These are phyloP conservation scores for Spergularia marina DNA, from an alignment of 148 eudicot species.

Conservation along the genomic window DNA sequence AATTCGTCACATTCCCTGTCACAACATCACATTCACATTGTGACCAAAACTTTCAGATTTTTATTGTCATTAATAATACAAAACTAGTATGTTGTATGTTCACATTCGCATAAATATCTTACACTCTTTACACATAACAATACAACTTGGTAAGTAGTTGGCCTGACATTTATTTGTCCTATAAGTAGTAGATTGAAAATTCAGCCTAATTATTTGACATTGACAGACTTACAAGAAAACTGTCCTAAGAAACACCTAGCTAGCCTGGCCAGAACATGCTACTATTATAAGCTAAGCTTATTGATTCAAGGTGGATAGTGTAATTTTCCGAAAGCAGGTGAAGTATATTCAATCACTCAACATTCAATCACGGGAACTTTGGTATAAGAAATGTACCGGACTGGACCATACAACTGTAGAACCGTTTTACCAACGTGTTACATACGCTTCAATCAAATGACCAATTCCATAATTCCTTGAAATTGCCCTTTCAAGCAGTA, in stretches of 20 bases:
- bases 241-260: neutral
- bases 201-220: neutral
- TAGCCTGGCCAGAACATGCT: neutral
- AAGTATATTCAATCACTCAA: too few relatives aligned
- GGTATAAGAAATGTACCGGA: too few relatives aligned
- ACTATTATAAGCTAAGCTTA: too few relatives aligned
- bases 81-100: neutral
- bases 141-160: slow-evolving; percentile 18
- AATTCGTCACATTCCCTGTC: slow-evolving; percentile 48
- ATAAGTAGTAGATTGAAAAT: neutral
- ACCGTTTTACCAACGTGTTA: too few relatives aligned
- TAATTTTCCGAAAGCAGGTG: too few relatives aligned
- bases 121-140: neutral
- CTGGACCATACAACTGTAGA: too few relatives aligned
- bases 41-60: neutral
- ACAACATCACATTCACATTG: slow-evolving; percentile 14
- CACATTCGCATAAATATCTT: slow-evolving; percentile 18
- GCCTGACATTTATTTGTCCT: slow-evolving; percentile 18
- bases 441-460: too few relatives aligned
- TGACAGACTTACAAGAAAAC: neutral
- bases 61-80: neutral
- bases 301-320: too few relatives aligned
- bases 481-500: too few relatives aligned
- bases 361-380: too few relatives aligned
- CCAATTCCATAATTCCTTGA: too few relatives aligned